phyloP scores from a whole-genome alignment of 306 rosid genomes.

The Dryas octopetala region DNA sequence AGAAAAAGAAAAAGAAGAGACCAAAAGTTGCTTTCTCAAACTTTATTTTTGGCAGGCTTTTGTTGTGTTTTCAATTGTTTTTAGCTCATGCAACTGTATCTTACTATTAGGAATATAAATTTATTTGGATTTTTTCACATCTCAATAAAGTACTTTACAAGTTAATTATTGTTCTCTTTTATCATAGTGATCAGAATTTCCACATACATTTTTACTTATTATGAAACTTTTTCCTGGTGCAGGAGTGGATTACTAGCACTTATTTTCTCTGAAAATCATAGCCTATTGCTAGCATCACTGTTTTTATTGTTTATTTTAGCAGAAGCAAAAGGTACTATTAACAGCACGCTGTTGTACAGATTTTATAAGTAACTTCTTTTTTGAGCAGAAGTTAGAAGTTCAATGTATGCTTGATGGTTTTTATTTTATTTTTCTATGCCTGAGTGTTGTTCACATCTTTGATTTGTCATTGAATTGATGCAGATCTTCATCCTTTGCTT shows the following conservation, averaged over 20 bases:
- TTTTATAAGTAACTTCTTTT: not conserved
- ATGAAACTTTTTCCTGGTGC: conserved; percentile 30
- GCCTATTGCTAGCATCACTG: conserved; percentile 50
- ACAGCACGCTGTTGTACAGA: not conserved
- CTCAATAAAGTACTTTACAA: conserved; percentile 14
- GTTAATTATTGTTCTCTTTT: conserved; percentile 12
- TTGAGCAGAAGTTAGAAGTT: too few relatives aligned
- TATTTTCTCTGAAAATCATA: conserved; percentile 52
- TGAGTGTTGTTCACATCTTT: conserved; percentile 6
- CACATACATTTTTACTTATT: conserved; percentile 4
- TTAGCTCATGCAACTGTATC: not conserved
- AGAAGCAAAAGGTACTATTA: conserved; percentile 65
- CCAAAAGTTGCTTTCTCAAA: not conserved
- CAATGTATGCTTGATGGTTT: not conserved
- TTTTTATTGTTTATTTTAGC: conserved; percentile 57
- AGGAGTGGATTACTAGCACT: conserved; percentile 62
- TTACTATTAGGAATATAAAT: not conserved
- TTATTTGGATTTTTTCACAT: not conserved
- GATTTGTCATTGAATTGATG: conserved; percentile 25
- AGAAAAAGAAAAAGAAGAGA: not conserved
- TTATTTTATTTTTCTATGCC: not conserved
- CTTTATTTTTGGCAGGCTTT: not conserved
- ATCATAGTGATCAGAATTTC: conserved; percentile 1
- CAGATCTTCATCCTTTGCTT: conserved; percentile 63
- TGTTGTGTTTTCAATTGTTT: not conserved